phyloP scores from a whole-genome alignment of 768 basidiomycete species.

The Candolleomyces eurysporus region DNA sequence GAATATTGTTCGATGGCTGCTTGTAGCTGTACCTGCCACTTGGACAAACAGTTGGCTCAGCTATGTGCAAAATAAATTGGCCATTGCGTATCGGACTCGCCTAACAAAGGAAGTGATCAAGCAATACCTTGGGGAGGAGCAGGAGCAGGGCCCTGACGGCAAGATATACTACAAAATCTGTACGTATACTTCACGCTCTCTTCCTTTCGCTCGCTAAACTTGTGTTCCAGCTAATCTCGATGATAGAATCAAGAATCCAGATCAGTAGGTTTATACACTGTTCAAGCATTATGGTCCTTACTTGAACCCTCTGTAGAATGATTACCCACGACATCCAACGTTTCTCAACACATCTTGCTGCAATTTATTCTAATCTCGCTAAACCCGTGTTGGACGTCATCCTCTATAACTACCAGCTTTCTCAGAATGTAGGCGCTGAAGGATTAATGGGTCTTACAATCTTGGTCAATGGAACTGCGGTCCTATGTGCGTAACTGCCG shows the following conservation, averaged over 20 bases:
- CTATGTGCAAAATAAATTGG: constrained; percentile 91
- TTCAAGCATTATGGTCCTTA: background rate
- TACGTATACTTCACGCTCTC: constrained; percentile 29
- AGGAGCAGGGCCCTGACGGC: constrained; percentile 56
- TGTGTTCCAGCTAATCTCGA: constrained; percentile 75
- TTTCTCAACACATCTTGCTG: constrained; percentile 86
- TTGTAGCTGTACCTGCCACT: constrained; percentile 90
- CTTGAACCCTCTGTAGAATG: constrained; percentile 52
- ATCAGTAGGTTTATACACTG: constrained; percentile 59
- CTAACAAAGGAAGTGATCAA: constrained; percentile 81
- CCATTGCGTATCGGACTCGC: constrained; percentile 84
- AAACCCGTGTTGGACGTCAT: constrained; percentile 93
- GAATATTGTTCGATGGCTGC: constrained; percentile 87
- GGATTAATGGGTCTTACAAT: constrained; percentile 81
- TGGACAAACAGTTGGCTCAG: constrained; percentile 93
- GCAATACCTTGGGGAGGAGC: constrained; percentile 76
- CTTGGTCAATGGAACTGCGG: constrained; percentile 80
- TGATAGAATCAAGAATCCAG: constrained; percentile 93
- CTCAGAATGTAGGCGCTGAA: constrained; percentile 92
- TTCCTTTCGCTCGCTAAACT: constrained; percentile 2
- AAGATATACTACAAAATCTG: constrained; percentile 95
- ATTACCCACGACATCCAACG: constrained; percentile 95
- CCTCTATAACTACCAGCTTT: constrained; percentile 93
- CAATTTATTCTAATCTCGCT: constrained; percentile 91
- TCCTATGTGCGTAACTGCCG: constrained; percentile 59